A percentile compares a stretch with the other conserved stretches of the same genome.
Conservation (phyloP, 2,329 filamentous ascomycete genomes). For the Tolypocladium album region DNA sequence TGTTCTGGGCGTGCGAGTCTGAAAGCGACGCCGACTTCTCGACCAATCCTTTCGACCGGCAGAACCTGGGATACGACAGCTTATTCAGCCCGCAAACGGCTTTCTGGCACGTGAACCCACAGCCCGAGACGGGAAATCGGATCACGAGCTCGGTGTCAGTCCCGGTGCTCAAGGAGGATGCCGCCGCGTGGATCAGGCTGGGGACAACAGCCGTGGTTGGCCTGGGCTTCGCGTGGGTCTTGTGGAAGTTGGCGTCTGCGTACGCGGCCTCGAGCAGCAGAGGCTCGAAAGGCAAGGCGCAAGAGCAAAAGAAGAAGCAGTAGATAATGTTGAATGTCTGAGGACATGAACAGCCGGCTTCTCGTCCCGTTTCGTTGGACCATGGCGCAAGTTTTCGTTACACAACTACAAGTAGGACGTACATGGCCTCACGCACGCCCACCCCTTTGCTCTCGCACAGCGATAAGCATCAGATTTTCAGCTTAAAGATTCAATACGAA, state of each 20-base stretch:
- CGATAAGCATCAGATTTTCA: not conserved
- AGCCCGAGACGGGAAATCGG: slow-evolving; percentile 18
- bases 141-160: slow-evolving; percentile 48
- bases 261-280: slow-evolving; percentile 2
- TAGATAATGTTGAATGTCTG: not conserved
- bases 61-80: slow-evolving; percentile 76
- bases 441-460: not conserved
- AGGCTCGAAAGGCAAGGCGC: slow-evolving; percentile 6
- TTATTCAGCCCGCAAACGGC: slow-evolving; percentile 66
- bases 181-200: slow-evolving; percentile 32
- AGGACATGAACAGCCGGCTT: not conserved
- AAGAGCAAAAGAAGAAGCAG: slow-evolving; percentile 12
- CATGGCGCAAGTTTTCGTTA: not conserved
- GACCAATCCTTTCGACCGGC: slow-evolving; percentile 74
- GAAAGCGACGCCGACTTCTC: slow-evolving; percentile 56
- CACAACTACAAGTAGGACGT: too few relatives aligned
- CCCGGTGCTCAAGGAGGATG: slow-evolving; percentile 51
- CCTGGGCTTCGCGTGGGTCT: slow-evolving; percentile 59
- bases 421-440: not conserved
- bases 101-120: slow-evolving; percentile 68
- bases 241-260: slow-evolving; percentile 41
- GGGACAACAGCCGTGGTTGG: slow-evolving; percentile 50
- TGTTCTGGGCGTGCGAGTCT: slow-evolving; percentile 84
- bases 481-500: not conserved
- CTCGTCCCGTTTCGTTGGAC: not conserved